Conservation (phyloP, 768 basidiomycete species). For the Podaxis sp. region DNA sequence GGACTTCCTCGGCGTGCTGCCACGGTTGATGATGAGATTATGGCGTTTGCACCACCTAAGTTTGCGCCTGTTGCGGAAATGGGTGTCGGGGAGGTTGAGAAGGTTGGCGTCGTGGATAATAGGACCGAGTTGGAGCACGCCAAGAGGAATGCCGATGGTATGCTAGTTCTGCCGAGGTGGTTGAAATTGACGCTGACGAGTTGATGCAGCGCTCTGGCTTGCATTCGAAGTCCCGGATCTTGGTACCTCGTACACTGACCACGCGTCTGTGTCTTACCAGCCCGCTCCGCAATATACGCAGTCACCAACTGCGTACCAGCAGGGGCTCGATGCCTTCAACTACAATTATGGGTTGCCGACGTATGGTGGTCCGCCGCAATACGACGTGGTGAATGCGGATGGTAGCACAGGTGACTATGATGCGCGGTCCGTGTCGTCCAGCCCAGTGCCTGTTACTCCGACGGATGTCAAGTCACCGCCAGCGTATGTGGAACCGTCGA, state of each 20-base stretch:
- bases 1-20: background rate
- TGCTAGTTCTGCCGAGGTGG: background rate
- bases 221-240: background rate
- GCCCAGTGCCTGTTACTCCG: slow-evolving; percentile 9
- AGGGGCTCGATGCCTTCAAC: background rate
- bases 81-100: background rate
- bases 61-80: background rate
- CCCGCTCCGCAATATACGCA: slow-evolving; percentile 1
- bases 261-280: background rate
- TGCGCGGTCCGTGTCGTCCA: slow-evolving; percentile 2
- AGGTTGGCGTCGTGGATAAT: background rate
- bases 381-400: background rate
- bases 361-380: slow-evolving; percentile 6
- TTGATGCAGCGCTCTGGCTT: background rate
- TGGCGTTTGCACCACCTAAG: background rate
- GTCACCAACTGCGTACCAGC: background rate
- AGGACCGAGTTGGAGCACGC: background rate
- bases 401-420: background rate
- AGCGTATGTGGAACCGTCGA: slow-evolving; percentile 4
- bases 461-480: background rate
- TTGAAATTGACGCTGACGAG: background rate
- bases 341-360: background rate
- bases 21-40: slow-evolving; percentile 1
- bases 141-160: background rate
- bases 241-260: background rate